Evolutionary conservation across 129 eudicot species (phyloP), one percentile per base, ranked within the genome.

Genomic region (Lactuca saligna): DNA sequence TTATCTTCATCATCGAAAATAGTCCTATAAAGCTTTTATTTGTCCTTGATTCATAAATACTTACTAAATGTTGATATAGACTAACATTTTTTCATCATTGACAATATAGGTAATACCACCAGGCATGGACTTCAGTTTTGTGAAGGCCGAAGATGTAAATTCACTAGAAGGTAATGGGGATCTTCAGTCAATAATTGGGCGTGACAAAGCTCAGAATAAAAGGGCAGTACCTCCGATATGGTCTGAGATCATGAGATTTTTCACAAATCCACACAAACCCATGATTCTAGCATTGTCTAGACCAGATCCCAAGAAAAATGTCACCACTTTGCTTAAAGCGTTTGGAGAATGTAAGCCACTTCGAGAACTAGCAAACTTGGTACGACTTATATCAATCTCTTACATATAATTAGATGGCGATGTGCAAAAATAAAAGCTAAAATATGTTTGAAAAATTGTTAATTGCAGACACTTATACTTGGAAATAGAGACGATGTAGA

Each of bases 41-140:
- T 11, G 49, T 46, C 5, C 51, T 2, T 46, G 12, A n/a, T 46
- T 10, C 12, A 46, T 4, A 46, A 3, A 3, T 46, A n/a, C 51
- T 3, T 3, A 42, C 58, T 12, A n/a, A 38, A 37, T 48, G 5
- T 33, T 48, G 8, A 54, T 65, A 20, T 39, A 74, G 33, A 44
- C 68, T 68, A 57, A 54, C 37, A 15, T 51, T 38, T 60, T 54
- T 1, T 51, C 8, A 38, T 76, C 54, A 7, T 41, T 69, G 38
- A 54, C 63, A 76, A 41, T 37, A 50, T 35, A 89, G 96, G 96
- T 89, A 56, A 89, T 89, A 73, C 92, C 91, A 74, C 96, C 92
- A 25, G 96, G 96, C 33, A 85, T 89, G 91, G 96, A 89, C 89
- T 89, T 89, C 79, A 89, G 96, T 82, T 83, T 73, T 64, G 89